Evolutionary conservation across 208 protist species (phyloP), one percentile per base, ranked within the genome.

Genomic region (Phytomonas sp.): DNA sequence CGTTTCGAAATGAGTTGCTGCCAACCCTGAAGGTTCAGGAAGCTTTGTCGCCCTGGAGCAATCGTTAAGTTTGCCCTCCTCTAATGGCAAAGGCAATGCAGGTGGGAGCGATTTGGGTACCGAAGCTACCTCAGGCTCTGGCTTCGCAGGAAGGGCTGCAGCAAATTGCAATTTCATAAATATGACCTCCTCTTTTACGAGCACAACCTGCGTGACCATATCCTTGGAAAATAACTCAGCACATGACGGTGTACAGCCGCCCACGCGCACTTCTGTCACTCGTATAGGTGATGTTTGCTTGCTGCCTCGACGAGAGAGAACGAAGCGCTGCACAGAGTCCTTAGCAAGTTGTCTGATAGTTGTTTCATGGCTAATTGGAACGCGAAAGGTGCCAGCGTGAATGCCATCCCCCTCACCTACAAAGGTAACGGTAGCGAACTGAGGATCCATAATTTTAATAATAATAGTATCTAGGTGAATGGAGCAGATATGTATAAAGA

Each of bases 351-450:
- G 83, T 4, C 84, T 77, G 60, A 95, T 84, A 5, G 90, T 89
- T 3, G 85, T 91, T 53, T 82, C 72, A 34, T 76, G 60, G n/a
- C 31, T 74, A 29, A 95, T 84, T 4, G 90, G 90, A 8, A 95
- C 90, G 32, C 90, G 85, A 60, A 93, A 84, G 11, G 85, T 90
- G 67, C 60, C 74, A 26, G 70, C 75, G 13, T 51, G 70, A 23
- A 65, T 62, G 53, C 65, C 75, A 56, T 90, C 76, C 13, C 46
- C 36, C 37, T 78, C 75, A 20, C 77, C 60, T 7, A 89, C 43
- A 51, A 95, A 82, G 5, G 78, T 87, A 37, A 95, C 89, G 2
- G 87, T 95, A 9, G 89, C 89, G 53, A 95, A 95, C 75, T 81
- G 79, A 36, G 87, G 87, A 53, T 79, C 82, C 0, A 67, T 32